A percentile compares a stretch with the other conserved stretches of the same genome.
These are phyloP conservation scores for Stephania yunnanensis DNA, from an alignment of 164 flowering plant species.

Conservation along the genomic window DNA sequence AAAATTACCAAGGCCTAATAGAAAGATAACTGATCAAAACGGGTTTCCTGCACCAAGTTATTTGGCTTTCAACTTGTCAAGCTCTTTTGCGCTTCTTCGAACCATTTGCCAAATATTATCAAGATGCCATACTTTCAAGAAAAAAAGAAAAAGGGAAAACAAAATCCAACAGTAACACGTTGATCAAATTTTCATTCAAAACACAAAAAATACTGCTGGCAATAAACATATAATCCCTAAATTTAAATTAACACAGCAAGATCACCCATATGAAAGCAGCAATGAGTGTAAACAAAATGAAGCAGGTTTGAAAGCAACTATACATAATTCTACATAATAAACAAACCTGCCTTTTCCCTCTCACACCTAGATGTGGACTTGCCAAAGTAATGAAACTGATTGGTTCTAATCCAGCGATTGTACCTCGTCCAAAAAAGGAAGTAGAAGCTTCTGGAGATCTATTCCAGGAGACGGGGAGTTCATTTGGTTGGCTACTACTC, in stretches of 20 bases:
- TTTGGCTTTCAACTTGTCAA: too few relatives aligned
- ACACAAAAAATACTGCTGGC: not conserved
- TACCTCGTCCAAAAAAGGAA: constrained; percentile 30
- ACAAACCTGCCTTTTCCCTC: constrained; percentile 86
- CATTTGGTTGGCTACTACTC: constrained; percentile 19
- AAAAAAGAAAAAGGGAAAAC: not conserved
- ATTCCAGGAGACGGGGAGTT: constrained; percentile 16
- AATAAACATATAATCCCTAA: not conserved
- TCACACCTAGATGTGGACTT: constrained; percentile 93
- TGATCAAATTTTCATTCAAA: not conserved
- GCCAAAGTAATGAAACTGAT: constrained; percentile 84
- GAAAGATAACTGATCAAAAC: too few relatives aligned
- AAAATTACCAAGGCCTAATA: not conserved
- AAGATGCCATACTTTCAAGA: not conserved
- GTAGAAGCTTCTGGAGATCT: constrained; percentile 21
- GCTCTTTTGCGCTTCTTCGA: too few relatives aligned
- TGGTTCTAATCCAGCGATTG: constrained; percentile 86
- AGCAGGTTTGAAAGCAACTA: not conserved
- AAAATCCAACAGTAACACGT: not conserved
- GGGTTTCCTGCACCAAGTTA: too few relatives aligned
- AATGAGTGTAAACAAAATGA: not conserved
- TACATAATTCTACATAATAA: constrained; percentile 5
- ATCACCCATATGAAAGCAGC: not conserved
- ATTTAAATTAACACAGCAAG: not conserved
- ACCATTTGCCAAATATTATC: not conserved